A percentile compares a stretch with the other conserved stretches of the same genome.
Evolutionary conservation across 2,329 filamentous ascomycete species (phyloP).

Genomic region (Colletotrichum sp.): DNA sequence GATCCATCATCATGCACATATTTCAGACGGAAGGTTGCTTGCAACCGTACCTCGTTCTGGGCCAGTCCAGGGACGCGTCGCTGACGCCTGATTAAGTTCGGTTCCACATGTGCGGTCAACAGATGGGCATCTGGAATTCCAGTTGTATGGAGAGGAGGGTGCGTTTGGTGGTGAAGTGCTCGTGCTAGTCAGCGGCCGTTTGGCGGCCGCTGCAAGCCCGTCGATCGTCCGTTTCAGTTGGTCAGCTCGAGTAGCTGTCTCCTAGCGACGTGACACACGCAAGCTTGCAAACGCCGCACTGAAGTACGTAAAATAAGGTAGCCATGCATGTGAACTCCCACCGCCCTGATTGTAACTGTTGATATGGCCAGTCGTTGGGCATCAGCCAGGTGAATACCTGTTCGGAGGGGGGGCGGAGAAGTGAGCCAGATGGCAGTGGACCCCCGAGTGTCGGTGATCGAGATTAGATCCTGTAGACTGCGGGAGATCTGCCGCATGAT

Average conservation of each 20-base stretch:
- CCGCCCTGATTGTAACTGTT: neutral
- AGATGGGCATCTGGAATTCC: neutral
- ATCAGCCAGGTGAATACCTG: neutral
- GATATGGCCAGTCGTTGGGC: neutral
- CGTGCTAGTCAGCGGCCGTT: neutral
- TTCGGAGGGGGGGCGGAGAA: neutral
- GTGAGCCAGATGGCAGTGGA: neutral
- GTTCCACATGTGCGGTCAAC: neutral
- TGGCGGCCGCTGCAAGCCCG: neutral
- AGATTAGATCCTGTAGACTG: conserved; percentile 13
- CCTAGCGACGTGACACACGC: neutral
- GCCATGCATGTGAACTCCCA: neutral
- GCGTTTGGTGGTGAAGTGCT: neutral
- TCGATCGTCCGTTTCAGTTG: neutral
- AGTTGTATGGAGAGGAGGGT: neutral
- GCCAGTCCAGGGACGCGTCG: neutral
- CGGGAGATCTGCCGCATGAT: conserved; percentile 11
- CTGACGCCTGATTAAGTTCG: neutral
- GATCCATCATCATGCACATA: neutral
- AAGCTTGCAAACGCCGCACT: neutral
- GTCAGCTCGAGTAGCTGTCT: neutral
- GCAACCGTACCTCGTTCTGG: neutral
- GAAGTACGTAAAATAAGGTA: neutral
- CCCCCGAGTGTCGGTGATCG: neutral
- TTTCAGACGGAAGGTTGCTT: neutral